These are phyloP conservation scores for Pisolithus orientalis DNA, from an alignment of 768 basidiomycete genomes.

Conservation along the genomic window DNA sequence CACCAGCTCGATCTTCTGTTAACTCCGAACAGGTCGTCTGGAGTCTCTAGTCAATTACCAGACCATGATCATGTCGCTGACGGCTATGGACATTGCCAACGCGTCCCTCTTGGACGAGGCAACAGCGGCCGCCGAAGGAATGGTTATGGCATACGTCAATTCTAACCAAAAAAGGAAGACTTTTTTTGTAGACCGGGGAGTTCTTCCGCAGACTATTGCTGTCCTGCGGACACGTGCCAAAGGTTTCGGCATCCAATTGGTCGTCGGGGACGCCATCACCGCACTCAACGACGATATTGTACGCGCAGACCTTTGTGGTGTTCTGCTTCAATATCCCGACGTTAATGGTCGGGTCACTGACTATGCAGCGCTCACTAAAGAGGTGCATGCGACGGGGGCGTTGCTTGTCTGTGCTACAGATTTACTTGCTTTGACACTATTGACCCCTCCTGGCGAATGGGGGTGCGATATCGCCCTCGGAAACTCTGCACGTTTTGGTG, in stretches of 20 bases:
- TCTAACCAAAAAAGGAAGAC: conserved; percentile 66
- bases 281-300: conserved; percentile 48
- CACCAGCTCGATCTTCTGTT: conserved; percentile 3
- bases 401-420: conserved; percentile 87
- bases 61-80: conserved; percentile 92
- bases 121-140: conserved; percentile 91
- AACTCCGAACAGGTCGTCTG: conserved; percentile 62
- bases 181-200: conserved; percentile 80
- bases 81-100: conserved; percentile 92
- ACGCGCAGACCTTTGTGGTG: conserved; percentile 68
- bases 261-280: conserved; percentile 55
- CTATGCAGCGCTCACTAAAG: conserved; percentile 56
- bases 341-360: conserved; percentile 79
- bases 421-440: conserved; percentile 84
- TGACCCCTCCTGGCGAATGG: conserved; percentile 98
- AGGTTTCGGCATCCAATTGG: conserved; percentile 85
- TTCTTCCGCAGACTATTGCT: conserved; percentile 83
- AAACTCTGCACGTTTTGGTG: conserved; percentile 94
- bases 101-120: conserved; percentile 94
- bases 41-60: conserved; percentile 97
- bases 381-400: conserved; percentile 69
- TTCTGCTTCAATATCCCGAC: conserved; percentile 92
- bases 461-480: conserved; percentile 95
- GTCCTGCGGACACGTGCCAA: conserved; percentile 89
- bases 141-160: conserved; percentile 87